These are phyloP conservation scores for Stereocaulon alpinum DNA, from an alignment of 495 filamentous ascomycete genomes.

Conservation along the genomic window DNA sequence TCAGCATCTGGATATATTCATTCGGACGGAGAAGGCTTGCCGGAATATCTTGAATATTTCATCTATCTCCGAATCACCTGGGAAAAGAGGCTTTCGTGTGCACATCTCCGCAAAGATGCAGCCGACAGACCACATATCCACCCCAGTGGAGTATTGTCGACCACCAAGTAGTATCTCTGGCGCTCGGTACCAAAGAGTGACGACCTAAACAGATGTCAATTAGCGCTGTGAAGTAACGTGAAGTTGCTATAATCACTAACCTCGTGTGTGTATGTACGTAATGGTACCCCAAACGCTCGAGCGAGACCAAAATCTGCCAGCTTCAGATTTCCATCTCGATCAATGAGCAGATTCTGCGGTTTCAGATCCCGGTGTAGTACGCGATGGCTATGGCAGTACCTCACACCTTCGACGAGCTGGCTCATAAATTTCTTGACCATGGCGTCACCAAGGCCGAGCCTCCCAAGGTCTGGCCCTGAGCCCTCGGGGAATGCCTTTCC, in stretches of 20 bases:
- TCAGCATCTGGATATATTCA: not conserved
- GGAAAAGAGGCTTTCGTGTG: constrained; percentile 94
- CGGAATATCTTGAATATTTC: constrained; percentile 99
- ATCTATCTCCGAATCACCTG: constrained; percentile 96
- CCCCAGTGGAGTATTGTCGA: constrained; percentile 93
- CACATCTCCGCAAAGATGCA: constrained; percentile 99
- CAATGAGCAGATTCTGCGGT: constrained; percentile 93
- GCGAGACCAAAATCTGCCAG: constrained; percentile 96
- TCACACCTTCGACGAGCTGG: constrained; percentile 81
- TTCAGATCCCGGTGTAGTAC: constrained; percentile 94
- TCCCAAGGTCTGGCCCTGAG: constrained; percentile 49
- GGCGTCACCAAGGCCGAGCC: constrained; percentile 69
- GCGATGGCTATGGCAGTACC: constrained; percentile 93
- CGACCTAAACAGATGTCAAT: constrained; percentile 47
- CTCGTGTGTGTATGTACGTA: constrained; percentile 97
- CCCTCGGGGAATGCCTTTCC: constrained; percentile 83
- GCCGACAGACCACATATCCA: constrained; percentile 98
- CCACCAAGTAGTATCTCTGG: constrained; percentile 96
- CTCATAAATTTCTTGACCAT: constrained; percentile 99
- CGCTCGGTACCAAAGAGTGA: constrained; percentile 97
- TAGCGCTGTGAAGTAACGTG: not conserved
- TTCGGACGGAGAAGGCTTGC: constrained; percentile 36
- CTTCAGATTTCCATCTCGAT: constrained; percentile 92
- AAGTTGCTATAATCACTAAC: constrained; percentile 28
- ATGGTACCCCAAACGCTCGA: constrained; percentile 88